These are phyloP conservation scores for Amylocarpus encephaloides DNA, from an alignment of 2,329 filamentous ascomycete genomes.

Conservation along the genomic window DNA sequence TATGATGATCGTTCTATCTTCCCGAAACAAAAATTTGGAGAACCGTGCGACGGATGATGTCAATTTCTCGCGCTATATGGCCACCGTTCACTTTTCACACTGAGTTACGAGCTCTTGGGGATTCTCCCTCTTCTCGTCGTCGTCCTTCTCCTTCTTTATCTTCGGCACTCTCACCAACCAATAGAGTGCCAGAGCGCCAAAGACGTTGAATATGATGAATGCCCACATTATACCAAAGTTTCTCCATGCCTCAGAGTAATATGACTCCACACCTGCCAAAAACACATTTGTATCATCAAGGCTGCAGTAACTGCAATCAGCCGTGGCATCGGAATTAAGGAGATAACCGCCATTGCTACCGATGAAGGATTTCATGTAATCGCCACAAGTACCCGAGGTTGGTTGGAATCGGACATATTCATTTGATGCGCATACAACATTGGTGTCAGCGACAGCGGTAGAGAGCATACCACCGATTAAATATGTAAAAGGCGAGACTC, in stretches of 20 bases:
- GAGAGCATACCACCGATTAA: constrained; percentile 66
- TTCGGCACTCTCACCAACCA: constrained; percentile 42
- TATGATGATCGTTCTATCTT: no score
- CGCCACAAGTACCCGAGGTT: constrained; percentile 49
- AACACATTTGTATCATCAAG: constrained; percentile 46
- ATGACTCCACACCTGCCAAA: constrained; percentile 41
- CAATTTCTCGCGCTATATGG: no score
- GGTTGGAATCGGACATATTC: constrained; percentile 62
- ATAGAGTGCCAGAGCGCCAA: constrained; percentile 46
- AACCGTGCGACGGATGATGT: no score
- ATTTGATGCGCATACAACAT: constrained; percentile 58
- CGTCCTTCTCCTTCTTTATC: constrained; percentile 15
- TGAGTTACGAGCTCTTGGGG: no score
- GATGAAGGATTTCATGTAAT: constrained; percentile 50
- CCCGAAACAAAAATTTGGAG: no score
- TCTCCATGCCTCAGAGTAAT: constrained; percentile 36
- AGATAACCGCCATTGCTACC: constrained; percentile 38
- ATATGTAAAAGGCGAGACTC: constrained; percentile 55
- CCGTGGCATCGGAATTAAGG: constrained; percentile 39
- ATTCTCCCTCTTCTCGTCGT: no score
- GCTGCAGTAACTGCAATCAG: constrained; percentile 48
- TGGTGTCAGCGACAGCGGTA: constrained; percentile 59
- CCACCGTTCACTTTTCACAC: no score
- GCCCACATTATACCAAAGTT: constrained; percentile 53
- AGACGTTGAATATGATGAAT: constrained; percentile 49